phyloP scores from a whole-genome alignment of 441 rosid genomes.

The Arabidopsis hybrid region DNA sequence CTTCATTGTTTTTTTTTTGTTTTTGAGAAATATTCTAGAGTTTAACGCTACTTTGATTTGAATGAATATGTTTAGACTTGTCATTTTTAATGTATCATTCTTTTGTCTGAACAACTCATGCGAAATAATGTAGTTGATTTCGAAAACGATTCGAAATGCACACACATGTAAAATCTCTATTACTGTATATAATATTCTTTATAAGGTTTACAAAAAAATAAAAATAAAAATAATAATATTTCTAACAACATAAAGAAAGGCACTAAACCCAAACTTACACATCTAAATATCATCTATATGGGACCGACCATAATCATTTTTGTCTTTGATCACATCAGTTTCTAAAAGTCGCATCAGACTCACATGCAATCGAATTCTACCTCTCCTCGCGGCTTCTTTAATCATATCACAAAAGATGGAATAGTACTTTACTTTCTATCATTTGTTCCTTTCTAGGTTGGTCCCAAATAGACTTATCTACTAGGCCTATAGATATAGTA shows the following conservation, averaged over 20 bases:
- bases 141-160: background rate
- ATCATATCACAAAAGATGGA: slow-evolving; percentile 41
- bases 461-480: slow-evolving; percentile 34
- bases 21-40: too few relatives aligned
- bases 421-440: slow-evolving; percentile 24
- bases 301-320: slow-evolving; percentile 41
- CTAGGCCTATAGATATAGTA: background rate
- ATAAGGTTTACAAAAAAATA: too few relatives aligned
- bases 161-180: background rate
- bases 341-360: slow-evolving; percentile 43
- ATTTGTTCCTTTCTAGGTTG: slow-evolving; percentile 38
- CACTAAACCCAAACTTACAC: slow-evolving; percentile 23
- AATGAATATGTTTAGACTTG: background rate
- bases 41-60: background rate
- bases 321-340: slow-evolving; percentile 42
- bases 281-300: background rate
- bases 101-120: background rate
- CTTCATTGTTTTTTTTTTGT: too few relatives aligned
- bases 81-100: background rate
- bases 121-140: background rate
- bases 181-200: background rate
- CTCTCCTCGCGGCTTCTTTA: slow-evolving; percentile 42
- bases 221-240: too few relatives aligned
- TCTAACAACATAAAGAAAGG: background rate
- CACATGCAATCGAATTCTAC: slow-evolving; percentile 44